A percentile compares a stretch with the other conserved stretches of the same genome.
phyloP scores from a whole-genome alignment of 1,284 basidiomycete species.

The Schizophyllum commune region DNA sequence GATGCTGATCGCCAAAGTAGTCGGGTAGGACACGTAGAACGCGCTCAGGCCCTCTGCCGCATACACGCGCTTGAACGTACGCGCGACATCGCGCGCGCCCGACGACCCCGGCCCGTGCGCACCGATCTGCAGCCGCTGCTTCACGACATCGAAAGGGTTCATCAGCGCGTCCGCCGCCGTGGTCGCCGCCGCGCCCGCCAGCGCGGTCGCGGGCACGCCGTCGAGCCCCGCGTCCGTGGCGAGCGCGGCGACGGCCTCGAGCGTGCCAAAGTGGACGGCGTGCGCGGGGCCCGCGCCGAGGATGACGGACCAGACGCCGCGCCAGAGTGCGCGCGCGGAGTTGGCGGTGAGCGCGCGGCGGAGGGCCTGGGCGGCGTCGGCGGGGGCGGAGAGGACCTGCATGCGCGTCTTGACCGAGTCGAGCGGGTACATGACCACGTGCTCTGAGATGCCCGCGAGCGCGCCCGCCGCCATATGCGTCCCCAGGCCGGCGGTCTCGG shows the following conservation, averaged over 20 bases:
- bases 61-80: constrained; percentile 55
- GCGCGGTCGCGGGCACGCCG: constrained; percentile 38
- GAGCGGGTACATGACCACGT: constrained; percentile 97
- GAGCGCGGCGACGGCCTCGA: constrained; percentile 92
- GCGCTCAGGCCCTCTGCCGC: constrained; percentile 81
- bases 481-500: constrained; percentile 71
- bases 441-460: constrained; percentile 96
- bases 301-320: constrained; percentile 96
- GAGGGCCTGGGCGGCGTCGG: constrained; percentile 65
- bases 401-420: constrained; percentile 99
- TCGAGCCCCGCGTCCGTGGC: constrained; percentile 17
- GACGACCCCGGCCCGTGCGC: too few species aligned
- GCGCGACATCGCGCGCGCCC: constrained; percentile 52
- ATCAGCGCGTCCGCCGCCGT: constrained; percentile 96
- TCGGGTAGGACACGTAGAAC: constrained; percentile 99
- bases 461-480: constrained; percentile 98
- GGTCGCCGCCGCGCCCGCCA: constrained; percentile 93
- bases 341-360: constrained; percentile 85
- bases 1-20: constrained; percentile 93
- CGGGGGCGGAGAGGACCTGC: constrained; percentile 94
- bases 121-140: constrained; percentile 94
- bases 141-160: constrained; percentile 99
- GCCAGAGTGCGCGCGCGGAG: constrained; percentile 87
- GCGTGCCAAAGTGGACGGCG: constrained; percentile 95
- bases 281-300: constrained; percentile 97